Evolutionary conservation across 2,329 filamentous ascomycete species (phyloP), one percentile per base, ranked within the genome.

Genomic region (Monilinia aucupariae): DNA sequence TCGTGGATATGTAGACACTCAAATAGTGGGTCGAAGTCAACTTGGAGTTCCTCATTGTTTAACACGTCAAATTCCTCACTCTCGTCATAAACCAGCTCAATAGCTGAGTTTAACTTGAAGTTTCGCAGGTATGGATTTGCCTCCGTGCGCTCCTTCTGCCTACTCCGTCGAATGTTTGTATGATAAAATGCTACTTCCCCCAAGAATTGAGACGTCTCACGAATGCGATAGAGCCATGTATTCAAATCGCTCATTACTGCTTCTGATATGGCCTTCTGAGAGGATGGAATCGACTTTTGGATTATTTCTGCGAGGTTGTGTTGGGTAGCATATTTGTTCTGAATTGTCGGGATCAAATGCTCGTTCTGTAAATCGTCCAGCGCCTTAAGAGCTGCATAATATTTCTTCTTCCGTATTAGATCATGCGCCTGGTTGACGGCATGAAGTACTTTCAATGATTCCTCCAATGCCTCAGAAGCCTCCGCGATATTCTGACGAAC

Each of bases 151-250:
- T 96, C 88, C 73, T 92, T 89, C 72, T 96, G 91, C 58, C 93
- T 84, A 30, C 86, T 85, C 67, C 93, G 85, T 51, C 94, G 86
- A 73, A 96, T 84, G 70, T 97, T 90, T 0, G 94, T 99, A 72
- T 97, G 92, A 72, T 96, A 97, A 73, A 99, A 96, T 4, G 94
- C 92, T 8, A 99, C 91, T 74, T 99, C 94, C 5, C 94, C 94
- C 9, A 99, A 78, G 67, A 96, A 97, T 70, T 97, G 93, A 1
- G 94, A 97, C 22, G 92, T 96, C 75, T 99, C 94, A 71, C 94
- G 87, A 67, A 99, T 96, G 27, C 91, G 87, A 72, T 89, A 99
- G 12, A 99, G 81, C 94, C 94, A 99, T 0, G 92, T 97, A 73
- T 97, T 97, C 62, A 99, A 78, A 76, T 99, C 94, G 2, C 85